Percentiles rank a stretch among this genome's conserved stretches.
These are phyloP conservation scores for Haberlea rhodopensis DNA, from an alignment of 257 asterid genomes.

Conservation along the genomic window DNA sequence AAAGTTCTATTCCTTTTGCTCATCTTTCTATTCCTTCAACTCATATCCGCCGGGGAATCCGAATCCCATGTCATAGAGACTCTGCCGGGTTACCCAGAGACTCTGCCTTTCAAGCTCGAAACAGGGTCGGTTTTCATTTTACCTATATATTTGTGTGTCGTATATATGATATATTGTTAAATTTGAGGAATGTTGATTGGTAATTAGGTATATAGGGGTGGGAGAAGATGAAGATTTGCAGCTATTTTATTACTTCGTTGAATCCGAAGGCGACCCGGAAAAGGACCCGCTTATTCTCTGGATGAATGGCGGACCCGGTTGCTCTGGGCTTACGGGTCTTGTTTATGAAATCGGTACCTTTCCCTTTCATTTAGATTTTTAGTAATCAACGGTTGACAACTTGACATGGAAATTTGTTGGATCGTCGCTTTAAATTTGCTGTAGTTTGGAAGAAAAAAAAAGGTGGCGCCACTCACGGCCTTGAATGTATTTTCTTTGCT, in stretches of 20 bases:
- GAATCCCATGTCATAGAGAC: neutral
- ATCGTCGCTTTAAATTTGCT: too few species aligned
- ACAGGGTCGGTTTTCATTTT: constrained; percentile 23
- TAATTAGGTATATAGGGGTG: constrained; percentile 28
- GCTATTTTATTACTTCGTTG: constrained; percentile 34
- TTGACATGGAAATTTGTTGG: too few species aligned
- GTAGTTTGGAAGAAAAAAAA: too few species aligned
- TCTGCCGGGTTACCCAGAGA: constrained; percentile 7
- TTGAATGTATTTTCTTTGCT: too few species aligned
- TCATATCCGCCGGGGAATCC: too few species aligned
- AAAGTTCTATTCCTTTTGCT: too few species aligned
- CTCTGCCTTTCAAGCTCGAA: constrained; percentile 24
- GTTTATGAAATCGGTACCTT: constrained; percentile 28
- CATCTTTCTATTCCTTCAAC: too few species aligned
- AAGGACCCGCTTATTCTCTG: constrained; percentile 37
- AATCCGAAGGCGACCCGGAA: constrained; percentile 25
- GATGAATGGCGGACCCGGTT: constrained; percentile 46
- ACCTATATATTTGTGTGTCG: too few species aligned
- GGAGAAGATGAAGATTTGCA: constrained; percentile 26
- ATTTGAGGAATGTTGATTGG: neutral
- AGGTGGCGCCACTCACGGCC: too few species aligned
- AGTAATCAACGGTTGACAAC: too few species aligned
- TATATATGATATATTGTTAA: too few species aligned
- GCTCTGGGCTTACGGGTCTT: constrained; percentile 30
- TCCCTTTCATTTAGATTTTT: too few species aligned